Evolutionary conservation across 306 rosid species (phyloP), one percentile per base, ranked within the genome.

Genomic region (Prinsepia uniflora): DNA sequence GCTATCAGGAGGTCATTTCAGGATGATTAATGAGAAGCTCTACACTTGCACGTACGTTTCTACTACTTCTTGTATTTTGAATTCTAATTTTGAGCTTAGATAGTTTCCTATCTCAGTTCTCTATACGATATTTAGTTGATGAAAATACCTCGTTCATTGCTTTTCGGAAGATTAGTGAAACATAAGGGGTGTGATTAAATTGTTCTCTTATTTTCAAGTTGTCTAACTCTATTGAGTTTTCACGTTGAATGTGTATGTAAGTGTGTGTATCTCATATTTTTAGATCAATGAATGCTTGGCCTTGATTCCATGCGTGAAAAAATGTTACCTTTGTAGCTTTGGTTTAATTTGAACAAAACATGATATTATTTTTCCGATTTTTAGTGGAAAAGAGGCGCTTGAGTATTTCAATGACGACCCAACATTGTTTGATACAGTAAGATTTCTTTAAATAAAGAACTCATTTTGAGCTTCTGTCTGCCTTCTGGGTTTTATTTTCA

Each of bases 21-120:
- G 98, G 82, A 94, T 89, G 98, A 75, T 94, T 49, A 94, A 94
- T 64, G 98, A 94, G 81, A 94, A 94, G 88, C 92, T 94, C 68
- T 94, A 94, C 81, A 94, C 97, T 82, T 89, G 97, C 98, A 83
- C 94, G 98, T 90, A 86, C 73, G 7, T 20, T 41, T 12, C 8
- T 7, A 53, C 55, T 57, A 15, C 9, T 17, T 5, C 61, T 50
- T 43, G 6, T 14, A 7, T 75, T 65, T 56, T 22, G 48, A 45
- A 4, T 47, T 36, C 0, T 54, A 2, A 6, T 55, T n/a, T 58
- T 57, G 40, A 24, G 13, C 41, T 41, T 6, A 46, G 11, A 9
- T 66, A 48, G 58, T 64, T 63, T n/a, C 15, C 15, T 63, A n/a
- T 47, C 24, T 64, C 68, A 42, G 68, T 66, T 66, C 4, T n/a